phyloP scores from a whole-genome alignment of 2,329 filamentous ascomycete genomes.

The Trichoderma gracile region DNA sequence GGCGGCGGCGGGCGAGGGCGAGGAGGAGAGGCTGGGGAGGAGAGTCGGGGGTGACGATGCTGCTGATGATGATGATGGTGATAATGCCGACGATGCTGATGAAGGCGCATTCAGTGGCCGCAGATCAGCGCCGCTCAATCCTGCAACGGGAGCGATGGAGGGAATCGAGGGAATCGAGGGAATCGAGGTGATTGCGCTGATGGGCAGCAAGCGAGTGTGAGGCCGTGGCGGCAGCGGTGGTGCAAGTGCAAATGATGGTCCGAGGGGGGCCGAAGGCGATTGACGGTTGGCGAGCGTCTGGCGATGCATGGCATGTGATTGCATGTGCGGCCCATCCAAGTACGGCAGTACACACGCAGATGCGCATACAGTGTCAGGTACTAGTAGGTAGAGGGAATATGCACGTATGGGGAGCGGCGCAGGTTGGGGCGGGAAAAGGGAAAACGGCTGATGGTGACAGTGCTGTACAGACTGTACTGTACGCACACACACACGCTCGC shows the following conservation, averaged over 20 bases:
- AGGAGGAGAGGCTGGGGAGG: background rate
- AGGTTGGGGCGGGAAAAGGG: background rate
- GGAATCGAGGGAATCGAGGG: background rate
- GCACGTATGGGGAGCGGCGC: background rate
- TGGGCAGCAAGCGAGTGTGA: slow-evolving; percentile 10
- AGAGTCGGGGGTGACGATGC: no score
- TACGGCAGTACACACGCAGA: no score
- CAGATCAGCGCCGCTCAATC: background rate
- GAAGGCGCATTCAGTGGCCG: background rate
- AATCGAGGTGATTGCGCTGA: background rate
- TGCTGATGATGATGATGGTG: no score
- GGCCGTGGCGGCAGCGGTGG: slow-evolving; percentile 19
- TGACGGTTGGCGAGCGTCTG: slow-evolving; percentile 19
- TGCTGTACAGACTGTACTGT: no score
- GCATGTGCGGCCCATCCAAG: slow-evolving; percentile 21
- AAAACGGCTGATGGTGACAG: slow-evolving; percentile 9
- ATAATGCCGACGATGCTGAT: no score
- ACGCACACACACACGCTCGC: background rate
- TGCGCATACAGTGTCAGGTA: no score
- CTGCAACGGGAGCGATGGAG: background rate
- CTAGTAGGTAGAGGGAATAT: background rate
- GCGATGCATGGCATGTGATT: slow-evolving; percentile 33
- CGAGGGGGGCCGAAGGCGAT: slow-evolving; percentile 22
- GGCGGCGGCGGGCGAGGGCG: slow-evolving; percentile 1
- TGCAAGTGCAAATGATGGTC: background rate